Conservation (phyloP, 192 early-diverging fungal genomes). For the Coemansia sp. region DNA sequence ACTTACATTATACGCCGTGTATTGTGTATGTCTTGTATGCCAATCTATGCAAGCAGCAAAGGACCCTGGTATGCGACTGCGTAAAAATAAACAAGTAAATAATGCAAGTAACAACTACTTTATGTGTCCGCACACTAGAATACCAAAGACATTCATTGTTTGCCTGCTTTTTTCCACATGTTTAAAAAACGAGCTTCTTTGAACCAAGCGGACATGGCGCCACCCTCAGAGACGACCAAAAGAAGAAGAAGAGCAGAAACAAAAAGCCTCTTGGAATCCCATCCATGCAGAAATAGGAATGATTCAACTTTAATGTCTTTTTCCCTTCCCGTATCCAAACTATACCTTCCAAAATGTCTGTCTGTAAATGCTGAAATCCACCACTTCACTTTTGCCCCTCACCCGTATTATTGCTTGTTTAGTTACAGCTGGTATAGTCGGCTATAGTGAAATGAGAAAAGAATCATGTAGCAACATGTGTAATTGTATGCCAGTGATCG, state of each 20-base stretch:
- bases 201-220: too few relatives aligned
- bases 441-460: not conserved
- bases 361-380: too few relatives aligned
- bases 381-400: too few relatives aligned
- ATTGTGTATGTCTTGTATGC: not conserved
- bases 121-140: too few relatives aligned
- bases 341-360: not conserved
- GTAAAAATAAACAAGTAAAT: not conserved
- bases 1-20: too few relatives aligned
- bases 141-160: too few relatives aligned
- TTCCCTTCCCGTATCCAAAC: not conserved
- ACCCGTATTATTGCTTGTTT: too few relatives aligned
- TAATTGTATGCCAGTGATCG: slow-evolving; percentile 10
- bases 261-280: not conserved
- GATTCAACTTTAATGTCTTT: not conserved
- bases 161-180: too few relatives aligned
- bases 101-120: too few relatives aligned
- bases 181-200: too few relatives aligned
- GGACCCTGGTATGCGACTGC: not conserved
- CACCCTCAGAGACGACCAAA: not conserved
- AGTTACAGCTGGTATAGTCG: too few relatives aligned
- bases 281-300: not conserved
- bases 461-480: not conserved
- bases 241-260: not conserved
- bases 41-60: not conserved